Evolutionary conservation across 768 basidiomycete genomes (phyloP), one percentile per base, ranked within the genome.

Genomic region (Strobilomyces dryophilus): DNA sequence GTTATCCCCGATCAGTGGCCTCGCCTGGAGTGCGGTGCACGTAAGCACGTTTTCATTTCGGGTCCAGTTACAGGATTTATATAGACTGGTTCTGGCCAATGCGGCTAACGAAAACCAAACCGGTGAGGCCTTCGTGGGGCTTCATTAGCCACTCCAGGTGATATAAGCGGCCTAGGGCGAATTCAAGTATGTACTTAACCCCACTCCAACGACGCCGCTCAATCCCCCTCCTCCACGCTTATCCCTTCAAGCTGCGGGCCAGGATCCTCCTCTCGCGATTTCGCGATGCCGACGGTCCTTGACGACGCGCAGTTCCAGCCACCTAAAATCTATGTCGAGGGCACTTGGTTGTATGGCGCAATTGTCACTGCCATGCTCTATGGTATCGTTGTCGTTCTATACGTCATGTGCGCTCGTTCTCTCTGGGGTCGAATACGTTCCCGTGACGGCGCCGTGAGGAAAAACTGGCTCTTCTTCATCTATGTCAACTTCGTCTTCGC

Each of bases 261-360:
- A 11, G 46, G 27, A 43, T 17, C 35, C 10, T 42, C 34, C 20
- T 24, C n/a, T 20, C n/a, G 45, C 40, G 18, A 18, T 47, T 37
- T 17, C 26, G 34, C 41, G 29, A 71, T 69, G 67, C 49, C 51
- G 29, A 54, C 27, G 29, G 18, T 17, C 47, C 52, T 34, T 1
- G 44, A 27, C 39, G 54, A 58, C 10, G 8, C 57, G 1, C 56
- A 61, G 45, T 54, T 18, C 51, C 51, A 58, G 8, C 41, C 58
- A 1, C 50, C 52, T 2, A 20, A 53, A 18, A 37, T 67, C 51
- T 69, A 53, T 41, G 52, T 39, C 17, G 69, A 69, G 39, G 63
- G 67, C 0, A 60, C 69, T 8, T 69, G 67, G 67, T 35, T 69
- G 8, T 63, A 69, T 10, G 67, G 67, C 10, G 65, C 69, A 7